phyloP scores from a whole-genome alignment of 176 grass and related monocot species.

The Oryza australiensis region DNA sequence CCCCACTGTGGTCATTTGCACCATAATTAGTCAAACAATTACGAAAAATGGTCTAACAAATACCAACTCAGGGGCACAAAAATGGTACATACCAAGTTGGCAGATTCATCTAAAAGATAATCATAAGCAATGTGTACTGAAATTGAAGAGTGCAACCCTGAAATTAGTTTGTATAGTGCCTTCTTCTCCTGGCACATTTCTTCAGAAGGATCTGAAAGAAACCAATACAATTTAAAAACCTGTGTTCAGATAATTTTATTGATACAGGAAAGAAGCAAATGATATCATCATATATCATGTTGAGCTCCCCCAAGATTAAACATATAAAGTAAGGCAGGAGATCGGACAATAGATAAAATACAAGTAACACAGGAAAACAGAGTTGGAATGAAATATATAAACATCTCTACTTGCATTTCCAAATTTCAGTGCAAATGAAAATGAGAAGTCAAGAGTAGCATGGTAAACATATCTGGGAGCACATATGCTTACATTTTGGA shows the following conservation, averaged over 20 bases:
- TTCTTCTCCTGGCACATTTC: constrained; percentile 90
- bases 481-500: constrained; percentile 78
- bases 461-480: background rate
- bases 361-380: background rate
- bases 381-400: background rate
- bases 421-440: background rate
- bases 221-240: constrained; percentile 6
- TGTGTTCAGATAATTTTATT: constrained; percentile 9
- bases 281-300: background rate
- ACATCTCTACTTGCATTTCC: background rate
- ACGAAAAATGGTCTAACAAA: constrained; percentile 16
- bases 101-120: constrained; percentile 67
- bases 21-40: constrained; percentile 18
- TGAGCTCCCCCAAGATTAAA: background rate
- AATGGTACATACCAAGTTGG: constrained; percentile 55
- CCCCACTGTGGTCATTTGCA: constrained; percentile 72
- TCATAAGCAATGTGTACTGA: constrained; percentile 97
- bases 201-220: constrained; percentile 80
- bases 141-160: constrained; percentile 95
- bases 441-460: background rate
- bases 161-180: constrained; percentile 90
- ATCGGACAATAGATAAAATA: constrained; percentile 9
- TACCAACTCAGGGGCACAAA: background rate
- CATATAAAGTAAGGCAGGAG: background rate
- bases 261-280: background rate